Conservation (phyloP, 2,329 filamentous ascomycete species). For the Colletotrichum filicis region DNA sequence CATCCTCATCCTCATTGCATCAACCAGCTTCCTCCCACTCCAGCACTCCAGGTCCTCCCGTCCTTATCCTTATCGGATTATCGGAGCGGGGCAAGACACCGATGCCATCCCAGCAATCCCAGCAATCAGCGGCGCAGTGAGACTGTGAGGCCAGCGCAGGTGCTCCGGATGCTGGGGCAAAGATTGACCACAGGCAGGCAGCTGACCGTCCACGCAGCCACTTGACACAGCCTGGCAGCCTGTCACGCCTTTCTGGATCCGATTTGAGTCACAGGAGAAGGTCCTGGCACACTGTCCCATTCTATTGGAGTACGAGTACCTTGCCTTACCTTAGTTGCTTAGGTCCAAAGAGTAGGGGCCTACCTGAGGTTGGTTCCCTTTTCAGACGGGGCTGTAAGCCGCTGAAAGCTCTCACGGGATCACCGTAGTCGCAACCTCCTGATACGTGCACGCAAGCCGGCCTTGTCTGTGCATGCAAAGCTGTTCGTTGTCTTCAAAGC, state of each 20-base stretch:
- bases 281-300: slow-evolving; percentile 25
- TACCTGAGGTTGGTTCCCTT: neutral
- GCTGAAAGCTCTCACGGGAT: slow-evolving; percentile 25
- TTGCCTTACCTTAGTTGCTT: too few relatives aligned
- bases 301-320: neutral
- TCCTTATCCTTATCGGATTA: slow-evolving; percentile 35
- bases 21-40: neutral
- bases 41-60: neutral
- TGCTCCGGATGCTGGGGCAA: slow-evolving; percentile 15
- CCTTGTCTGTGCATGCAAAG: slow-evolving; percentile 25
- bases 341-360: too few relatives aligned
- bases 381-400: neutral
- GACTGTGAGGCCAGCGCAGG: slow-evolving; percentile 16
- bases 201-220: slow-evolving; percentile 29
- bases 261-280: slow-evolving; percentile 31
- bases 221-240: slow-evolving; percentile 29
- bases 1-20: neutral
- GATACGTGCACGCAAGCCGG: slow-evolving; percentile 21
- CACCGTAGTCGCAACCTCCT: slow-evolving; percentile 14
- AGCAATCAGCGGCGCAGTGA: slow-evolving; percentile 1
- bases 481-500: slow-evolving; percentile 10
- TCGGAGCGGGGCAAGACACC: slow-evolving; percentile 33
- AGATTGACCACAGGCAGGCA: slow-evolving; percentile 17
- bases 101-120: slow-evolving; percentile 12
- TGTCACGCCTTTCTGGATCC: slow-evolving; percentile 26